These are phyloP conservation scores for Leptographium flavum DNA, from an alignment of 2,329 filamentous ascomycete species.

Conservation along the genomic window DNA sequence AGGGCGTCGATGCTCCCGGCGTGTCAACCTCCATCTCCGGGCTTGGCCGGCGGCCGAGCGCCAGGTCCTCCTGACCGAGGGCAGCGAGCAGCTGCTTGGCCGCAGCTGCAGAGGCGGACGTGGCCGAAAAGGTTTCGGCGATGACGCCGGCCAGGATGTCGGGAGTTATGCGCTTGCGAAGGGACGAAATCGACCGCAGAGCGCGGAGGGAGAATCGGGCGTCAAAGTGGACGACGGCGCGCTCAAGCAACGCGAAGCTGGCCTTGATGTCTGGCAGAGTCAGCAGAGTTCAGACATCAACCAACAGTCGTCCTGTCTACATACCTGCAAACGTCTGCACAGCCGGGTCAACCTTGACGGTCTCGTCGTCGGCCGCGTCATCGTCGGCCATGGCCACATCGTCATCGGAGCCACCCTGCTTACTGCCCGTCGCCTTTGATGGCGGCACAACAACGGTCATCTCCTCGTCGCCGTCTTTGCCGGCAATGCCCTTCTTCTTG, in stretches of 20 bases:
- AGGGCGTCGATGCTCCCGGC: constrained; percentile 8
- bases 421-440: constrained; percentile 19
- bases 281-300: background rate
- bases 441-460: constrained; percentile 72
- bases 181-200: constrained; percentile 84
- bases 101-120: constrained; percentile 42
- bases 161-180: constrained; percentile 78
- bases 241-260: constrained; percentile 84
- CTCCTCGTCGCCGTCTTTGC: constrained; percentile 64
- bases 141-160: constrained; percentile 72
- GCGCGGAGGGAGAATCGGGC: constrained; percentile 88
- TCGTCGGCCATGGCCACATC: constrained; percentile 58
- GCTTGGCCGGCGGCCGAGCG: constrained; percentile 41
- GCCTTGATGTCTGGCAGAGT: constrained; percentile 72
- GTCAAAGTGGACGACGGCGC: constrained; percentile 86
- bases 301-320: constrained; percentile 10
- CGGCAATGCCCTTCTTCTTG: constrained; percentile 45
- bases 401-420: constrained; percentile 39
- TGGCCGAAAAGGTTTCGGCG: constrained; percentile 60
- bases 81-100: constrained; percentile 57
- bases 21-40: constrained; percentile 66
- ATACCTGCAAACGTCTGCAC: constrained; percentile 46
- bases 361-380: constrained; percentile 32
- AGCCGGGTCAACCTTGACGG: constrained; percentile 45
- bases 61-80: constrained; percentile 51